phyloP scores from a whole-genome alignment of 306 rosid genomes.

The Cucurbita moschata region DNA sequence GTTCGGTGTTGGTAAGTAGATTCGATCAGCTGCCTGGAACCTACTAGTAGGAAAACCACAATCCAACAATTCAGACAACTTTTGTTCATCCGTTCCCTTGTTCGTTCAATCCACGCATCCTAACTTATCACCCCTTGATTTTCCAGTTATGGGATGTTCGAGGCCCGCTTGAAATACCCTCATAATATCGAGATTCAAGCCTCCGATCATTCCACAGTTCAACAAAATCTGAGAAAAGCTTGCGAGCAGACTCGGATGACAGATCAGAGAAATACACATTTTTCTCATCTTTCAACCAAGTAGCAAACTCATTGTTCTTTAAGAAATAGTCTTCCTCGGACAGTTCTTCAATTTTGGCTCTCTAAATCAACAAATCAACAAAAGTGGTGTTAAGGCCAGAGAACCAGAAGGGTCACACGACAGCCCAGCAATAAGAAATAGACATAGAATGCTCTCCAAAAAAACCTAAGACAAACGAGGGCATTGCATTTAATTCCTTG shows the following conservation, averaged over 20 bases:
- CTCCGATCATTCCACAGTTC: slow-evolving; percentile 59
- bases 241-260: slow-evolving; percentile 49
- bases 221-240: slow-evolving; percentile 53
- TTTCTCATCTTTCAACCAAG: slow-evolving; percentile 88
- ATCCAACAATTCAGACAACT: not conserved
- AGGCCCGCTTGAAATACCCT: slow-evolving; percentile 63
- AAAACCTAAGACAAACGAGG: not conserved
- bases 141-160: slow-evolving; percentile 80
- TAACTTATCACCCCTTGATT: slow-evolving; percentile 23
- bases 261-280: slow-evolving; percentile 76
- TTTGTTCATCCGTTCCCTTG: not conserved
- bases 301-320: slow-evolving; percentile 81
- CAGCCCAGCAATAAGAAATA: not conserved
- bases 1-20: not conserved
- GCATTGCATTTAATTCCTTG: not conserved
- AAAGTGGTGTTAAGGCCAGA: not conserved
- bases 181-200: slow-evolving; percentile 61
- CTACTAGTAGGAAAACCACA: not conserved
- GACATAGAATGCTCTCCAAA: not conserved
- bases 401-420: not conserved
- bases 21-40: not conserved
- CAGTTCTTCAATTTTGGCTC: slow-evolving; percentile 42
- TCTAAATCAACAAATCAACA: slow-evolving; percentile 19
- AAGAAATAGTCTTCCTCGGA: slow-evolving; percentile 70
- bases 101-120: not conserved